These are phyloP conservation scores for Papiliotrema nemorosa DNA, from an alignment of 1,284 basidiomycete species.

Conservation along the genomic window DNA sequence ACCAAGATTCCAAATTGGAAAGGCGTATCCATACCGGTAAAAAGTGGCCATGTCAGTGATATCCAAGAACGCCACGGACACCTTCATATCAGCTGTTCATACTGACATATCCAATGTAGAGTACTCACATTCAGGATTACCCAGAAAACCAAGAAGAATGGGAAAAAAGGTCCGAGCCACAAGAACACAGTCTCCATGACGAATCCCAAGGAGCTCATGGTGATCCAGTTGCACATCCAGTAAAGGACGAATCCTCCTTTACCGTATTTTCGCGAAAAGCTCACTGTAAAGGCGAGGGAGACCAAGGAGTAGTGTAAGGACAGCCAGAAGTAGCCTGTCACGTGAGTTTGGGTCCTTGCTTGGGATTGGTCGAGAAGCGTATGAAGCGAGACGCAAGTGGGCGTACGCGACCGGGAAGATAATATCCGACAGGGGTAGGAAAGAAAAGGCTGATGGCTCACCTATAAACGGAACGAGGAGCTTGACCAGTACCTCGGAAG, in stretches of 20 bases:
- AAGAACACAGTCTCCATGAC: constrained; percentile 43
- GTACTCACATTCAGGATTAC: constrained; percentile 31
- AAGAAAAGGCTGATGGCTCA: constrained; percentile 1
- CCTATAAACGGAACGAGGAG: constrained; percentile 29
- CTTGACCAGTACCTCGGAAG: constrained; percentile 32
- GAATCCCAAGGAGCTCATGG: constrained; percentile 38
- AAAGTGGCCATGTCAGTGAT: constrained; percentile 31
- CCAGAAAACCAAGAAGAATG: constrained; percentile 45
- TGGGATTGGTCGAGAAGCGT: background rate
- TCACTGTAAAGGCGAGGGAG: constrained; percentile 35
- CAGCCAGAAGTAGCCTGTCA: constrained; percentile 37
- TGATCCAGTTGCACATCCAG: constrained; percentile 39
- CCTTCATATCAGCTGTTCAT: constrained; percentile 6
- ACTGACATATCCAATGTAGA: background rate
- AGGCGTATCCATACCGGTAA: constrained; percentile 37
- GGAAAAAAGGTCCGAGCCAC: constrained; percentile 38
- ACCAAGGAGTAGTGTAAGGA: constrained; percentile 40
- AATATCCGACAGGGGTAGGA: no score
- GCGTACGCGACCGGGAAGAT: no score
- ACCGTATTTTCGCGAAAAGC: constrained; percentile 33
- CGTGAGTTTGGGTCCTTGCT: background rate
- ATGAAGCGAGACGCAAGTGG: no score
- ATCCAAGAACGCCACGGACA: constrained; percentile 33
- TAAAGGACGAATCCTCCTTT: constrained; percentile 39
- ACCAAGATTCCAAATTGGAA: constrained; percentile 40